Percentiles rank a stretch among this genome's conserved stretches.
Evolutionary conservation across 768 basidiomycete species (phyloP).

Genomic region (Leccinum truebloodii): DNA sequence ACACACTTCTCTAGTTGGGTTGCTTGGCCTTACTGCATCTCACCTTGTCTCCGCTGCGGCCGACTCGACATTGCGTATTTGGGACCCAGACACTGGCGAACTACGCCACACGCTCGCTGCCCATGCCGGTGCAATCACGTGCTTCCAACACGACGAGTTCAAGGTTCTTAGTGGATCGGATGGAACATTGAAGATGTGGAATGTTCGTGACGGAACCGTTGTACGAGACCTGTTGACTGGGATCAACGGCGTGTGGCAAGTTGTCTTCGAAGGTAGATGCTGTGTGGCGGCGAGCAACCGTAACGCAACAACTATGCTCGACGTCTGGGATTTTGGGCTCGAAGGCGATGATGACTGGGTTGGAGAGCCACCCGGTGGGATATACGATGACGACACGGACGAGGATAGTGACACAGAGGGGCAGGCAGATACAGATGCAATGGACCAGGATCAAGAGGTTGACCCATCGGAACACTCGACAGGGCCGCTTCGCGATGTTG

Average conservation of each 20-base stretch:
- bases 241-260: conserved; percentile 97
- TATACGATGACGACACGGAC: conserved; percentile 70
- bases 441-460: conserved; percentile 62
- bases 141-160: conserved; percentile 98
- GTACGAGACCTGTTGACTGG: conserved; percentile 88
- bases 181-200: conserved; percentile 98
- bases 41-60: conserved; percentile 95
- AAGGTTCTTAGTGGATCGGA: conserved; percentile 96
- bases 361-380: conserved; percentile 72
- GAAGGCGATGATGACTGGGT: conserved; percentile 79
- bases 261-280: conserved; percentile 91
- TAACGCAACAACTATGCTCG: conserved; percentile 73
- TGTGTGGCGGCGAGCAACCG: conserved; percentile 93
- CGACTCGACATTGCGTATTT: conserved; percentile 91
- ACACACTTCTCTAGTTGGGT: conserved; percentile 92
- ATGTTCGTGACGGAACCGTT: conserved; percentile 81
- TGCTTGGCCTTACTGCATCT: conserved; percentile 87
- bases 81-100: conserved; percentile 87
- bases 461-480: conserved; percentile 35
- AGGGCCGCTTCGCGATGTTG: conserved; percentile 29
- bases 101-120: conserved; percentile 81
- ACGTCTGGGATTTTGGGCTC: conserved; percentile 88
- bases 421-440: conserved; percentile 64
- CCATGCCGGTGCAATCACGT: conserved; percentile 97
- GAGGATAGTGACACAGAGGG: conserved; percentile 47